phyloP scores from a whole-genome alignment of 306 rosid genomes.

The peach (Prunus persica) region Prunus_persica_NCBIv2 NC_034015.1:21063501-21064000 shows the following conservation, averaged over 20 bases:
- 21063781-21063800: neutral
- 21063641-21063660: neutral
- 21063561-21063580: slow-evolving; percentile 2
- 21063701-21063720: neutral
- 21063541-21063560: slow-evolving; percentile 1
- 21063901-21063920: slow-evolving; percentile 81
- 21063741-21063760: neutral
- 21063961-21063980: slow-evolving; percentile 64
- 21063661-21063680: neutral
- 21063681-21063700: neutral
- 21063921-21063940: slow-evolving; percentile 60
- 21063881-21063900: slow-evolving; percentile 77
- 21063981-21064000: slow-evolving; percentile 64
- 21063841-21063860: slow-evolving; percentile 85
- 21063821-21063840: slow-evolving; percentile 40
- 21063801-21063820: slow-evolving; percentile 23
- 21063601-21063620: neutral
- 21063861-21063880: slow-evolving; percentile 92
- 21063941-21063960: slow-evolving; percentile 58
- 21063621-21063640: neutral
- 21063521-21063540: slow-evolving; percentile 7
- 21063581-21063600: neutral
- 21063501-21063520: neutral
- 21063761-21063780: neutral
- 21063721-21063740: neutral